Percentiles rank a stretch among this genome's conserved stretches.
Evolutionary conservation across 2,329 filamentous ascomycete genomes (phyloP).

Genomic region (Alternaria sp.): DNA sequence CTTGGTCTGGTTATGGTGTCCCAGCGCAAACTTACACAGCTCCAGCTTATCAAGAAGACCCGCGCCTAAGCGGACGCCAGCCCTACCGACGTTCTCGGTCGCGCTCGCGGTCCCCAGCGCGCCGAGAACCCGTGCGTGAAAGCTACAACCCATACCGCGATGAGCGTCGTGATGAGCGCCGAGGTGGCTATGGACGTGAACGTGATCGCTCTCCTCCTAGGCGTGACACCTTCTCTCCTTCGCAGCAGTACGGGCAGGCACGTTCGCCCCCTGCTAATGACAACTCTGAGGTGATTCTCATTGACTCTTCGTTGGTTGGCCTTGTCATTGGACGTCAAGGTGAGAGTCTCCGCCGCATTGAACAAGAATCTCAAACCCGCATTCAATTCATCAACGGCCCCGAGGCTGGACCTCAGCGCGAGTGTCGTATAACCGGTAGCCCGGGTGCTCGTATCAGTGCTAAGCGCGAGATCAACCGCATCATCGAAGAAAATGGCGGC

Average conservation of each 20-base stretch:
- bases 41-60: constrained; percentile 53
- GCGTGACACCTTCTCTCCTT: constrained; percentile 66
- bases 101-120: constrained; percentile 62
- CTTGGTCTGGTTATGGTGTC: constrained; percentile 48
- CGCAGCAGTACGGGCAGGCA: constrained; percentile 58
- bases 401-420: constrained; percentile 74
- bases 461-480: constrained; percentile 81
- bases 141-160: constrained; percentile 84
- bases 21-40: constrained; percentile 41
- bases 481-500: constrained; percentile 84
- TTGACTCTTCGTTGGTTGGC: constrained; percentile 85
- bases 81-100: constrained; percentile 74
- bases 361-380: constrained; percentile 79
- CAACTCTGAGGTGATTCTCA: constrained; percentile 80
- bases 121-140: constrained; percentile 74
- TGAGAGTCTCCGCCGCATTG: constrained; percentile 85
- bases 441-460: constrained; percentile 75
- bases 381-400: constrained; percentile 86
- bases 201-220: constrained; percentile 74
- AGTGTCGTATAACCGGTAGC: constrained; percentile 84
- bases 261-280: constrained; percentile 70
- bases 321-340: constrained; percentile 90
- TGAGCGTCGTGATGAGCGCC: constrained; percentile 75
- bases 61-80: constrained; percentile 58
- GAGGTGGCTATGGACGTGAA: constrained; percentile 67